Evolutionary conservation across 2,329 filamentous ascomycete genomes (phyloP), one percentile per base, ranked within the genome.

Genomic region (Tricladium varicosporioides): DNA sequence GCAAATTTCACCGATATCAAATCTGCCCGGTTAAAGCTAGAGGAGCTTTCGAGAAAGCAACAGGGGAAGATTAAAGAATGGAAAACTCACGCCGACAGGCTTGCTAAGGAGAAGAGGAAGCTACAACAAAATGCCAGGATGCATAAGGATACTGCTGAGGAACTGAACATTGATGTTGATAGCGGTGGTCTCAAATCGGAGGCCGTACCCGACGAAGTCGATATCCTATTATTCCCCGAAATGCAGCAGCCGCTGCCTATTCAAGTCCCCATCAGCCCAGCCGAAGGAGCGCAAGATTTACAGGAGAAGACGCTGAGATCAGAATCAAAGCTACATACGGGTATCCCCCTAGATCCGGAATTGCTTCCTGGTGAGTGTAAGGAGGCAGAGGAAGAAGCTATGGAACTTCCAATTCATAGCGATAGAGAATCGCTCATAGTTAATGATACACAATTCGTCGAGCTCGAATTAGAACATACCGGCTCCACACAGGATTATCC

Each of bases 401-500:
- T 40, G 18, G 53, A 62, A 1, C 57, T 63, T 16, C 63, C 56
- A 19, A 45, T 19, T 4, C 55, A 55, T 44, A 48, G 27, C 15
- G 13, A 32, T 36, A 52, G 48, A 36, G 43, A 54, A 10, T 22
- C 43, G 10, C 33, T n/a, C 1, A 47, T 31, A 2, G 50, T 64
- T 14, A 54, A 58, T 22, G 60, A 63, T 15, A 61, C 54, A 5
- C 54, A 59, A 51, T 60, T 56, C 19, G 56, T 58, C 16, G 36
- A 44, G 14, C 31, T 61, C 8, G 60, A 61, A 52, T 51, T 43
- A 18, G 46, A 63, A 27, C 54, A 67, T 53, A 59, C 64, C 14
- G 67, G 63, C 48, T 69, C 68, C 11, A 69, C 67, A 2, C 55
- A 70, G 44, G 65, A 53, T 5, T 58, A 61, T 16, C 47, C 49